These are phyloP conservation scores for Colletotrichum limetticola DNA, from an alignment of 2,329 filamentous ascomycete genomes.

Conservation along the genomic window DNA sequence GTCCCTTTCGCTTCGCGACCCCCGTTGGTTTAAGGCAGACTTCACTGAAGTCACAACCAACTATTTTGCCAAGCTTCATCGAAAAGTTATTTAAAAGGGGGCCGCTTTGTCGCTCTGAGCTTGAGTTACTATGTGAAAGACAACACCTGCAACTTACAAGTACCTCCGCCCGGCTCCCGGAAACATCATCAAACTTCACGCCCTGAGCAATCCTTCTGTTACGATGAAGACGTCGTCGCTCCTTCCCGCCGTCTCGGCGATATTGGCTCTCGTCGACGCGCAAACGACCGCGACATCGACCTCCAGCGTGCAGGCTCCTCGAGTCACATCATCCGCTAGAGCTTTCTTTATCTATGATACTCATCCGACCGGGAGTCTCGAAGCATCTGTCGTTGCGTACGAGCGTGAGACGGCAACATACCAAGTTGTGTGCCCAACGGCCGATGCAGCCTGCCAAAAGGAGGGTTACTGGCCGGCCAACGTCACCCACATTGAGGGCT, in stretches of 20 bases:
- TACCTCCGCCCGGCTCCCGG: neutral
- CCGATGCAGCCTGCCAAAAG: constrained; percentile 8
- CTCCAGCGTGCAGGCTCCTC: neutral
- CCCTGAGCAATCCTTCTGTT: neutral
- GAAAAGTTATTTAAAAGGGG: neutral
- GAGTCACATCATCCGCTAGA: constrained; percentile 15
- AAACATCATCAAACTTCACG: too few relatives aligned
- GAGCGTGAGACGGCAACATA: neutral
- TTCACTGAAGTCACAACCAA: neutral
- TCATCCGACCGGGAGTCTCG: constrained; percentile 17
- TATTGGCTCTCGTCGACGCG: neutral
- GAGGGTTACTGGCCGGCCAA: constrained; percentile 25
- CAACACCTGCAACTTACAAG: neutral
- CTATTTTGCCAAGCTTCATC: neutral
- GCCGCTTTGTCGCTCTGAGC: neutral
- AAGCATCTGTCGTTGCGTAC: constrained; percentile 24
- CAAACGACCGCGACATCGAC: neutral
- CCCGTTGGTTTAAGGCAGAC: neutral
- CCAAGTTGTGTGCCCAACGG: constrained; percentile 15
- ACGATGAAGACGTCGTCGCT: constrained; percentile 1
- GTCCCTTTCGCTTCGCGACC: neutral
- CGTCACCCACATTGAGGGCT: constrained; percentile 10
- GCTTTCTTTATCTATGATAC: constrained; percentile 25
- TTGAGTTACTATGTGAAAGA: neutral
- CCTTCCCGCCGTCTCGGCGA: neutral